These are phyloP conservation scores for Plasmopara halstedii DNA, from an alignment of 352 stramenopile species.

Conservation along the genomic window DNA sequence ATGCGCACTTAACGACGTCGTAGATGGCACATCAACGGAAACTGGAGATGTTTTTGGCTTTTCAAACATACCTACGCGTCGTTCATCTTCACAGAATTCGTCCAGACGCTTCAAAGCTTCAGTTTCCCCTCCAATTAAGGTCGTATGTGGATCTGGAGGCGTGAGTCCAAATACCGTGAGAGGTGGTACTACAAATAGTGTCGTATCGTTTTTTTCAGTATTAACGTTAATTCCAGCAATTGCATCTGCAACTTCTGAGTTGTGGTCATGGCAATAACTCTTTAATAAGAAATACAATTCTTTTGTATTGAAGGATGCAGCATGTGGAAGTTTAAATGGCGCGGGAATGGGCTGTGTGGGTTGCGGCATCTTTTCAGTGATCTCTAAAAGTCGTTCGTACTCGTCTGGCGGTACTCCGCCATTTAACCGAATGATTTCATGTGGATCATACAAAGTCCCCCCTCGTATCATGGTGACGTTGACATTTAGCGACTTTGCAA, in stretches of 20 bases:
- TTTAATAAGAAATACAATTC: conserved; percentile 27
- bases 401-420: conserved; percentile 29
- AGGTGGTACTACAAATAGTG: conserved; percentile 32
- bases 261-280: conserved; percentile 18
- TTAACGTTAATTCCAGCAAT: conserved; percentile 22
- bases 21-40: conserved; percentile 76
- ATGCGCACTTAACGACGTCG: conserved; percentile 92
- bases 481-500: conserved; percentile 29
- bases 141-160: conserved; percentile 26
- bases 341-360: conserved; percentile 36
- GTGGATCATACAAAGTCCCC: conserved; percentile 51
- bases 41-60: conserved; percentile 94
- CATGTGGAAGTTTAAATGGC: conserved; percentile 18
- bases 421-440: conserved; percentile 45
- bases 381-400: conserved; percentile 50
- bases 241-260: conserved; percentile 1
- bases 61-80: conserved; percentile 88
- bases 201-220: background rate
- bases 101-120: conserved; percentile 40
- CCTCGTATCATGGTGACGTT: conserved; percentile 29
- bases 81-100: conserved; percentile 47
- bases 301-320: conserved; percentile 12
- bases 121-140: conserved; percentile 52
- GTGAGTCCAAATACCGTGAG: conserved; percentile 37
- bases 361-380: conserved; percentile 45